Conservation (phyloP, 1,284 basidiomycete species). For the Golubevia sp. region DNA sequence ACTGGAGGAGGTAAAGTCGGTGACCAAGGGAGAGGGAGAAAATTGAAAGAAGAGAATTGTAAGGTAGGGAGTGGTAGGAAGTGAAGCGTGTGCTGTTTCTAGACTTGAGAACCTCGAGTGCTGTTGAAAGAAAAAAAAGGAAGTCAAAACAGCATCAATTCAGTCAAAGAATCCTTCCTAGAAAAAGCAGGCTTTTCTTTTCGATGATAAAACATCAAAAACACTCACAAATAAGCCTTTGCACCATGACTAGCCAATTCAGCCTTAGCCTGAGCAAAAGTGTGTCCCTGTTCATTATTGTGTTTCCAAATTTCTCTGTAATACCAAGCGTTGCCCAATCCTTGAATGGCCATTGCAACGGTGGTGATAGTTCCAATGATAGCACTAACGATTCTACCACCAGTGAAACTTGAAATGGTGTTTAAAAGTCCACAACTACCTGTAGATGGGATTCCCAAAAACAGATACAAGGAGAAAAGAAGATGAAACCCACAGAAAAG, state of each 20-base stretch:
- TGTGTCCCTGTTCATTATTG: constrained; percentile 50
- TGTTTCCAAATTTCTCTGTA: constrained; percentile 54
- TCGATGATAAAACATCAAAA: no score
- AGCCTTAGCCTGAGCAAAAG: constrained; percentile 57
- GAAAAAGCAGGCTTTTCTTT: no score
- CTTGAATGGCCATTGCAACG: constrained; percentile 46
- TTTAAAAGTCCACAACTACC: constrained; percentile 94
- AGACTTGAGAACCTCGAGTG: constrained; percentile 11
- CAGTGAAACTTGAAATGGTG: constrained; percentile 70
- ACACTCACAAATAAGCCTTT: constrained; percentile 48
- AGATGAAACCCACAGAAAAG: constrained; percentile 93
- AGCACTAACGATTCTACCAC: constrained; percentile 25
- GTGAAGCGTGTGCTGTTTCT: neutral
- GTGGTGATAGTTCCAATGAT: constrained; percentile 41
- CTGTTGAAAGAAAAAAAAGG: neutral
- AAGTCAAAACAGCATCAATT: no score
- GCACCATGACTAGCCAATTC: constrained; percentile 58
- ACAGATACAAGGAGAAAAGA: constrained; percentile 72
- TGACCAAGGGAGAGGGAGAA: no score
- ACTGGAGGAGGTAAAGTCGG: no score
- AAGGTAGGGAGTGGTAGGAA: no score
- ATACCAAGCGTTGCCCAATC: constrained; percentile 54
- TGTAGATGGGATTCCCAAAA: constrained; percentile 69
- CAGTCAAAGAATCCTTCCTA: no score
- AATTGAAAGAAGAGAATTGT: no score